Conservation (phyloP, 768 basidiomycete species). For the Auriscalpium microsporum region DNA sequence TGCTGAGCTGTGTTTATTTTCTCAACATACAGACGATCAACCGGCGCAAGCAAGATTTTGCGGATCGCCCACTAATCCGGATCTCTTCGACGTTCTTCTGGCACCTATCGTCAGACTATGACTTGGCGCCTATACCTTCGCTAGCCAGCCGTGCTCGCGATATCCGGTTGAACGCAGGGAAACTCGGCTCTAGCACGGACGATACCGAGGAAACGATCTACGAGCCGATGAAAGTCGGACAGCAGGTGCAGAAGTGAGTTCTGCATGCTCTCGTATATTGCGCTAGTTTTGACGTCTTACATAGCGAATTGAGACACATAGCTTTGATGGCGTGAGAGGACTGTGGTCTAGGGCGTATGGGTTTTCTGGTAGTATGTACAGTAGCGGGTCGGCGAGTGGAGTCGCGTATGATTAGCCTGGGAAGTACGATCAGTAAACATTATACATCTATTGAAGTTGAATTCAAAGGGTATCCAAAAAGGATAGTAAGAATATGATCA, state of each 20-base stretch:
- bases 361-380: background rate
- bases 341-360: background rate
- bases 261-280: background rate
- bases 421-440: background rate
- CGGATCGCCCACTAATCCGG: conserved; percentile 83
- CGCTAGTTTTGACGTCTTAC: background rate
- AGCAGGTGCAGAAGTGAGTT: conserved; percentile 78
- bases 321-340: conserved; percentile 57
- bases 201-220: conserved; percentile 41
- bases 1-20: background rate
- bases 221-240: conserved; percentile 77
- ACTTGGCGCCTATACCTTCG: conserved; percentile 55
- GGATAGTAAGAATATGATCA: background rate
- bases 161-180: conserved; percentile 32
- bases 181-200: conserved; percentile 26
- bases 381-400: background rate
- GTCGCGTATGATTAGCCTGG: background rate
- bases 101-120: conserved; percentile 82
- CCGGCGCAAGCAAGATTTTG: conserved; percentile 44
- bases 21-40: conserved; percentile 45
- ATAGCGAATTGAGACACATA: conserved; percentile 74
- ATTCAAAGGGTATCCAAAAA: conserved; percentile 16
- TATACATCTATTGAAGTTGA: conserved; percentile 26
- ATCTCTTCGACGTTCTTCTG: conserved; percentile 97
- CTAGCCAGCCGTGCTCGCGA: conserved; percentile 41